Evolutionary conservation across 2,329 filamentous ascomycete genomes (phyloP).

Genomic region (Akanthomyces muscarius): DNA sequence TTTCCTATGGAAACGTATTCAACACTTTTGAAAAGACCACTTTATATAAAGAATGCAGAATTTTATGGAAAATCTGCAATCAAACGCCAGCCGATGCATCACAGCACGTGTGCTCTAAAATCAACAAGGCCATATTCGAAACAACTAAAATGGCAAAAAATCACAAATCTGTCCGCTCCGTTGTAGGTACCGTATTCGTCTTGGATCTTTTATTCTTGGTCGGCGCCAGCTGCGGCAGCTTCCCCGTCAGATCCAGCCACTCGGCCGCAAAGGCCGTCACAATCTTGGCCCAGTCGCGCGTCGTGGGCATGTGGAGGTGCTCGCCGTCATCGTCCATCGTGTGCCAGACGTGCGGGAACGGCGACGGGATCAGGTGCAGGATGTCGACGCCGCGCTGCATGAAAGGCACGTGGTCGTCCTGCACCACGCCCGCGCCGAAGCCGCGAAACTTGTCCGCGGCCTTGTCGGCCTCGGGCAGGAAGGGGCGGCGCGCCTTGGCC

Average conservation of each 20-base stretch:
- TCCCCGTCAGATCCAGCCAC: slow-evolving; percentile 73
- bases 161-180: slow-evolving; percentile 33
- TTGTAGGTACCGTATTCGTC: slow-evolving; percentile 23
- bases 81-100: slow-evolving; percentile 11
- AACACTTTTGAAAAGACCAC: background rate
- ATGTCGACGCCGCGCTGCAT: slow-evolving; percentile 81
- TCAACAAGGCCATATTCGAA: background rate
- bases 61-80: background rate
- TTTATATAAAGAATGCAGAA: background rate
- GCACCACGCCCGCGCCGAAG: slow-evolving; percentile 45
- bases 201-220: slow-evolving; percentile 26
- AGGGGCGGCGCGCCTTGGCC: slow-evolving; percentile 47
- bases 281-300: slow-evolving; percentile 84
- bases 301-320: slow-evolving; percentile 74
- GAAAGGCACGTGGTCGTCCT: slow-evolving; percentile 92
- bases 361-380: slow-evolving; percentile 80
- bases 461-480: slow-evolving; percentile 64
- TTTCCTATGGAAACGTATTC: too few relatives aligned
- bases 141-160: background rate
- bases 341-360: slow-evolving; percentile 87
- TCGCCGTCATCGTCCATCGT: slow-evolving; percentile 75
- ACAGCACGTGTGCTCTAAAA: background rate
- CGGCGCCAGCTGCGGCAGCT: slow-evolving; percentile 29
- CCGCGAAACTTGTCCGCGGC: slow-evolving; percentile 41
- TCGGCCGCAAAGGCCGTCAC: slow-evolving; percentile 81